A percentile compares a stretch with the other conserved stretches of the same genome.
Evolutionary conservation across 306 rosid species (phyloP).

Genomic region (Inga laurina): DNA sequence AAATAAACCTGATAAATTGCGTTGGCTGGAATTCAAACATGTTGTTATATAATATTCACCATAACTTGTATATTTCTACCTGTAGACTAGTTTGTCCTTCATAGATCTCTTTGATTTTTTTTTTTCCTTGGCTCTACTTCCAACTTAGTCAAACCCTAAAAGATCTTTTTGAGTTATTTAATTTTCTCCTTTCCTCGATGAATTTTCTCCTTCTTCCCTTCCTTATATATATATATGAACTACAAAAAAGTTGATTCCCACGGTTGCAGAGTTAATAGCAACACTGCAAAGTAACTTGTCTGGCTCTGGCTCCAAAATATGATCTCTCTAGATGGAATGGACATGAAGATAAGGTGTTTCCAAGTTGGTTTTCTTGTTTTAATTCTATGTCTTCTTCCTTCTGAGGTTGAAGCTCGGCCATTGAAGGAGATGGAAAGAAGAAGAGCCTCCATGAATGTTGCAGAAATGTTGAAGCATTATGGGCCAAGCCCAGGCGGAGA

Average conservation of each 20-base stretch:
- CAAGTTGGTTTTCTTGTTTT: constrained; percentile 20
- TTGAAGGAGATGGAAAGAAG: constrained; percentile 9
- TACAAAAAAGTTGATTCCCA: constrained; percentile 8
- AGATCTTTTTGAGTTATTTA: not conserved
- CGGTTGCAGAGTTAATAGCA: constrained; percentile 1
- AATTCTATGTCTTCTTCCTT: constrained; percentile 22
- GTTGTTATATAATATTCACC: not conserved
- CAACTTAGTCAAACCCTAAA: not conserved
- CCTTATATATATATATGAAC: not conserved
- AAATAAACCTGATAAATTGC: not conserved
- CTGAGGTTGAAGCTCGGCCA: constrained; percentile 33
- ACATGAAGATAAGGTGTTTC: constrained; percentile 6
- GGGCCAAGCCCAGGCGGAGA: constrained; percentile 55
- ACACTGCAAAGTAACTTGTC: not conserved
- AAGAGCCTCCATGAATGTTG: not conserved
- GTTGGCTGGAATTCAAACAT: not conserved
- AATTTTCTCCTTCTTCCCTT: not conserved
- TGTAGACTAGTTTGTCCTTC: not conserved
- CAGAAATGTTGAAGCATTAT: constrained; percentile 43
- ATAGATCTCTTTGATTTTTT: not conserved
- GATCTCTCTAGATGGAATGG: constrained; percentile 27
- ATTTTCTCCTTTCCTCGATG: not conserved
- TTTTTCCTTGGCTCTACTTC: not conserved
- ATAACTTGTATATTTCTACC: not conserved
- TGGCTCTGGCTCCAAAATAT: constrained; percentile 10